These are phyloP conservation scores for Botrytis paeoniae DNA, from an alignment of 2,329 filamentous ascomycete genomes.

Conservation along the genomic window DNA sequence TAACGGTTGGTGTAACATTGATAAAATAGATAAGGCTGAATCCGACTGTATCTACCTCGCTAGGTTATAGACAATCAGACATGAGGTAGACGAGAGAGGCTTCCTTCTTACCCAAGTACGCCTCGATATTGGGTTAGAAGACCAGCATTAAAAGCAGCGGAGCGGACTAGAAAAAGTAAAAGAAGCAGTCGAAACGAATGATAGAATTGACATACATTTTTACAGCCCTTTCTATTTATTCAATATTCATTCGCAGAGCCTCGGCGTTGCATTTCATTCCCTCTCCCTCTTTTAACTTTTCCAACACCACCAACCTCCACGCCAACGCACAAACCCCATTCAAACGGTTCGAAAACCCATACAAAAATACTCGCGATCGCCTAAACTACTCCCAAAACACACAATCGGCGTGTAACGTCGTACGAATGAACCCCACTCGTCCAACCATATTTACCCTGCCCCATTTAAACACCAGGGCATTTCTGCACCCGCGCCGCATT, in stretches of 20 bases:
- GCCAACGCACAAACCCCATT: not conserved
- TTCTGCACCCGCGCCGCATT: not conserved
- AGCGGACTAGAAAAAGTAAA: not conserved
- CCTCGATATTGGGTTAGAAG: not conserved
- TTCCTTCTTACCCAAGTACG: not conserved
- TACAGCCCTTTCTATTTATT: not conserved
- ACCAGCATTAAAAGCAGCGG: not conserved
- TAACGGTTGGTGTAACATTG: not conserved
- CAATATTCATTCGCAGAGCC: not conserved
- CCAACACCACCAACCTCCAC: not conserved
- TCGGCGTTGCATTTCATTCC: not conserved
- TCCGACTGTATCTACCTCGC: not conserved
- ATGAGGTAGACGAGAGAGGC: not conserved
- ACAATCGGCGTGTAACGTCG: not conserved
- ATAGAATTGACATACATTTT: not conserved
- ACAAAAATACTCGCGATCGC: not conserved
- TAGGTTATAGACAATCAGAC: not conserved
- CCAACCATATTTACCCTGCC: not conserved
- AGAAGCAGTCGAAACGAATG: not conserved
- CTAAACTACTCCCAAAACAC: not conserved
- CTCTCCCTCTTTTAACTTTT: not conserved
- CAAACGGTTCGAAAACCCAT: not conserved
- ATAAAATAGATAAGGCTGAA: not conserved
- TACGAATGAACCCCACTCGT: not conserved
- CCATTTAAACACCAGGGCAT: not conserved